Base-by-base conservation (phyloP, 345 rosid genomes). In the Salix brachista region DNA sequence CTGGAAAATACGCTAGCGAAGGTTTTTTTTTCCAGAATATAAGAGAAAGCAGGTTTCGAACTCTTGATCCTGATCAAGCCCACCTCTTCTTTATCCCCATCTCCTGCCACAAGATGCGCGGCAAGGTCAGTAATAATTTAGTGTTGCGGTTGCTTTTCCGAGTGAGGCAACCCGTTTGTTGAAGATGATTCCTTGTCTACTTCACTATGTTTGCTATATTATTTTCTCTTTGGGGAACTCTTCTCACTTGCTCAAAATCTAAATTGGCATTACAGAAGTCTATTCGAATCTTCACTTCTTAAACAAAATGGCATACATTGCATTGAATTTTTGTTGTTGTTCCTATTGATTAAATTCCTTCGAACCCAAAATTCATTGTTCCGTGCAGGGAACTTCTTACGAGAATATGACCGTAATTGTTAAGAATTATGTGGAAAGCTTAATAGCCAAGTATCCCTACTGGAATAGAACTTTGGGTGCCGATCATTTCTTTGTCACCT, bases 61-160 rank as follows among this genome's bases (percentile, higher is more conserved):
- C 95, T 37, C 79, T 80, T 17, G 91, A 96, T 90, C 96, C 98
- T 21, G 92, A 92, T 61, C 86, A 87, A 39, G 98, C 99, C 17
- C 93, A 93, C 82, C 89, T 92, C 80, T 96, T 96, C 80, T 96
- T 93, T 84, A 85, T 96, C 75, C 99, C 99, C 18, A 89, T 96
- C 34, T 96, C 98, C 6, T 93, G 97, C 83, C 99, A 93, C 78
- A 96, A 96, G 87, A 96, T 96, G 99, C 93, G 99, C 19, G 98
- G 99, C 78, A 93, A 92, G 93, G 99, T 93, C 4, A 30, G 34
- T 2, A 14, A 5, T 34, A 14, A 13, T 30, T 41, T 62, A 54
- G 44, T 41, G 44, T 58, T 37, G 39, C 8, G 21, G 60, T 2
- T 21, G 30, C 74, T 39, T 30, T 71, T 54, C 18, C 18, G 10